Percentiles rank a stretch among this genome's conserved stretches.
These are phyloP conservation scores for Pseudogymnoascus sp. DNA, from an alignment of 2,329 filamentous ascomycete genomes.

Conservation along the genomic window DNA sequence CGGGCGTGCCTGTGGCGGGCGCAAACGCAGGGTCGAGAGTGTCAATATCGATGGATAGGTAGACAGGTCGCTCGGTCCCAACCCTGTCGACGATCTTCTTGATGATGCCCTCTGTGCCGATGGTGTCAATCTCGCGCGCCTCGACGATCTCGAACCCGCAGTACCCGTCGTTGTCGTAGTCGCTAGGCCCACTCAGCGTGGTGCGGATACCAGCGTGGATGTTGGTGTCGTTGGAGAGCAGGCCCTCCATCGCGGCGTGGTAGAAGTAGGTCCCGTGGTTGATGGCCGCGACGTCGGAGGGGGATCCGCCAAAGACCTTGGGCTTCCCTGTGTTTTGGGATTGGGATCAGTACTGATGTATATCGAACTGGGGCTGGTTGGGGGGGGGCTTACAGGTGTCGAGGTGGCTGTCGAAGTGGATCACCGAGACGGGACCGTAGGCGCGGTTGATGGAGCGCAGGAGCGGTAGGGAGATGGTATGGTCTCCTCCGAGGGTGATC, in stretches of 20 bases:
- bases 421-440: constrained; percentile 55
- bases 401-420: constrained; percentile 58
- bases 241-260: constrained; percentile 70
- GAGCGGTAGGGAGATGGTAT: constrained; percentile 56
- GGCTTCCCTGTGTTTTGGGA: constrained; percentile 49
- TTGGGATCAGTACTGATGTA: constrained; percentile 28
- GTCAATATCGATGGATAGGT: constrained; percentile 81
- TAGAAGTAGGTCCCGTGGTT: constrained; percentile 91
- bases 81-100: constrained; percentile 70
- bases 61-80: constrained; percentile 68
- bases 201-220: constrained; percentile 86
- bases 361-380: constrained; percentile 32
- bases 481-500: constrained; percentile 67
- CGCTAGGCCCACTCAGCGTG: constrained; percentile 68
- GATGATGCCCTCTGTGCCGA: constrained; percentile 68
- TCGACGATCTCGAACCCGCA: constrained; percentile 79
- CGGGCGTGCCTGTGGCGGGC: constrained; percentile 67
- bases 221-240: constrained; percentile 75
- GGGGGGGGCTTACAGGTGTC: constrained; percentile 47
- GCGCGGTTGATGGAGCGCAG: constrained; percentile 54
- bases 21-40: constrained; percentile 80
- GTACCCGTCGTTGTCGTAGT: constrained; percentile 82
- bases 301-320: constrained; percentile 80
- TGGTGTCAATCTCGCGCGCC: constrained; percentile 63
- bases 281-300: constrained; percentile 67